These are phyloP conservation scores for Penicillium hordei DNA, from an alignment of 2,329 filamentous ascomycete genomes.

Conservation along the genomic window DNA sequence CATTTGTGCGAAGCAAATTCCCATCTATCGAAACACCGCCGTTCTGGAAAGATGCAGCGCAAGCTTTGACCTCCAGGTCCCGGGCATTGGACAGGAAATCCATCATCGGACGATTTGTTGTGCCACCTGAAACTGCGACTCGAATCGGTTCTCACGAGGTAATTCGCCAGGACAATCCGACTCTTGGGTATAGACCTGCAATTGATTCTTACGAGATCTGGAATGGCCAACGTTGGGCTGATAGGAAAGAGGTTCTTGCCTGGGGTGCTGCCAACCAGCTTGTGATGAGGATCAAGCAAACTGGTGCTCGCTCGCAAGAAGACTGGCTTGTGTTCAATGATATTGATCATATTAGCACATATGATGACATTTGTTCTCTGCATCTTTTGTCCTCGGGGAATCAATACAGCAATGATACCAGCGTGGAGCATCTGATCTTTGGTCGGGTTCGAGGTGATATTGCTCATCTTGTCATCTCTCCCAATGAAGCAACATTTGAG, in stretches of 20 bases:
- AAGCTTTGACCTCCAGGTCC: constrained; percentile 56
- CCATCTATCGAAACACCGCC: constrained; percentile 45
- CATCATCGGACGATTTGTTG: constrained; percentile 55
- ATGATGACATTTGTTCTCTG: constrained; percentile 61
- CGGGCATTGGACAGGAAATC: constrained; percentile 59
- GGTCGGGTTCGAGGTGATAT: constrained; percentile 59
- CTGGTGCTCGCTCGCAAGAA: constrained; percentile 34
- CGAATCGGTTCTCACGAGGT: constrained; percentile 35
- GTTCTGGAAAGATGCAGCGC: constrained; percentile 52
- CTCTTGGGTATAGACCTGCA: constrained; percentile 58
- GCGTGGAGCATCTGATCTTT: constrained; percentile 52
- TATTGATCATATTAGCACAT: constrained; percentile 51
- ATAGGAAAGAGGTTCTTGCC: constrained; percentile 57
- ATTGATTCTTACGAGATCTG: constrained; percentile 60
- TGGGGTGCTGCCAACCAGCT: constrained; percentile 63
- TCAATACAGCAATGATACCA: constrained; percentile 36
- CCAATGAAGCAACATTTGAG: constrained; percentile 29
- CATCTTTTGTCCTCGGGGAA: constrained; percentile 50
- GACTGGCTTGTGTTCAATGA: constrained; percentile 56
- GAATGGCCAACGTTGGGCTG: constrained; percentile 47
- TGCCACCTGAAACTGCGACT: constrained; percentile 45
- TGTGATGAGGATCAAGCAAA: constrained; percentile 51
- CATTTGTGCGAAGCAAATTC: constrained; percentile 51
- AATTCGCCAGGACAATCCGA: constrained; percentile 49
- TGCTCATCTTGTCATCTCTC: constrained; percentile 39